Percentiles rank a stretch among this genome's conserved stretches.
These are phyloP conservation scores for Irpex lacteus DNA, from an alignment of 1,284 basidiomycete species.

Conservation along the genomic window DNA sequence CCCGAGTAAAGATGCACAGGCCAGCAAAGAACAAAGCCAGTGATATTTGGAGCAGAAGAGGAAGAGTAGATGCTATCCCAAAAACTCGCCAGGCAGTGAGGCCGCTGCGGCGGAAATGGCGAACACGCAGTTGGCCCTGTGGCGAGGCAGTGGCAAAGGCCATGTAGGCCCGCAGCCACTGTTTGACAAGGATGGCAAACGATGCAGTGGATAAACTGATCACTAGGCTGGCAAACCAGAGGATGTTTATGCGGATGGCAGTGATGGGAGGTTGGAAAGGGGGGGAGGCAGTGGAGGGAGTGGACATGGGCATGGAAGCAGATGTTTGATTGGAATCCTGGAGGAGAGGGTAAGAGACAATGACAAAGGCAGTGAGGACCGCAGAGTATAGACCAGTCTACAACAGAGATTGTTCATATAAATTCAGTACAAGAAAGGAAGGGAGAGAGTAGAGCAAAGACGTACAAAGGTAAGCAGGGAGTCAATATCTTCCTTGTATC, in stretches of 20 bases:
- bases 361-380: conserved; percentile 14
- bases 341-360: conserved; percentile 10
- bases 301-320: neutral
- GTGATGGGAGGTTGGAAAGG: neutral
- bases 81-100: conserved; percentile 11
- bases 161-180: conserved; percentile 16
- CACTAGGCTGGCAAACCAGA: conserved; percentile 16
- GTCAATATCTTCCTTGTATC: conserved; percentile 1
- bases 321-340: neutral
- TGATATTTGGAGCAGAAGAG: conserved; percentile 14
- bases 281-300: neutral
- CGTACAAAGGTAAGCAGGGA: neutral
- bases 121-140: conserved; percentile 1
- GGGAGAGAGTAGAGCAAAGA: neutral
- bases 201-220: conserved; percentile 14
- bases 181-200: conserved; percentile 16
- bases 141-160: neutral
- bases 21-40: conserved; percentile 16
- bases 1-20: conserved; percentile 10
- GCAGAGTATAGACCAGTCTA: conserved; percentile 19
- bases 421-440: neutral
- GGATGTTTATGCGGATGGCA: conserved; percentile 7
- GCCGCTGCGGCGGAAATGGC: conserved; percentile 9
- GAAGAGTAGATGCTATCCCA: conserved; percentile 13
- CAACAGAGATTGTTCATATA: neutral